These are phyloP conservation scores for Neurospora discreta DNA, from an alignment of 495 filamentous ascomycete genomes.

Conservation along the genomic window DNA sequence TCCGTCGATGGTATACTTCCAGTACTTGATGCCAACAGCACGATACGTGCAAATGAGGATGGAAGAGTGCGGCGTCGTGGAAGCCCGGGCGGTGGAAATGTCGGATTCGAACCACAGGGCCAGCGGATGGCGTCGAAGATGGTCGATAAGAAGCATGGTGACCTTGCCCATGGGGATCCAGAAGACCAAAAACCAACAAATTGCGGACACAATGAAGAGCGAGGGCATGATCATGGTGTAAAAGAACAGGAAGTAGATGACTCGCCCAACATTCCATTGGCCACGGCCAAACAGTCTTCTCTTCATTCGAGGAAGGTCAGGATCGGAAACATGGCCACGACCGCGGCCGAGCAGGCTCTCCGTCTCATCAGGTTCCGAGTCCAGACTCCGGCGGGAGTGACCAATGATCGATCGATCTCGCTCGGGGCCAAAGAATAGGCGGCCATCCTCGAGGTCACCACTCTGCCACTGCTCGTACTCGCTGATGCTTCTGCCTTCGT, in stretches of 20 bases:
- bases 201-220: conserved; percentile 68
- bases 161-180: conserved; percentile 98
- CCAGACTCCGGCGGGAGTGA: conserved; percentile 77
- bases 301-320: conserved; percentile 52
- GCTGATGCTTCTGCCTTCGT: conserved; percentile 97
- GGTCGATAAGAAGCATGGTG: conserved; percentile 77
- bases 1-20: conserved; percentile 98
- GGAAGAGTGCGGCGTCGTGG: conserved; percentile 62
- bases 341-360: conserved; percentile 77
- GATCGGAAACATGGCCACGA: conserved; percentile 25
- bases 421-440: conserved; percentile 86
- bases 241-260: conserved; percentile 95
- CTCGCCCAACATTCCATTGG: conserved; percentile 85
- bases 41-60: conserved; percentile 96
- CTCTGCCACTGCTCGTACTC: conserved; percentile 99
- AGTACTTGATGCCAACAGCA: conserved; percentile 87
- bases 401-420: conserved; percentile 74
- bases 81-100: conserved; percentile 56
- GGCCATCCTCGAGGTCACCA: conserved; percentile 88
- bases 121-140: conserved; percentile 85
- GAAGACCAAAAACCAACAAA: conserved; percentile 96
- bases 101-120: conserved; percentile 90
- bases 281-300: conserved; percentile 88
- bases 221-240: conserved; percentile 88
- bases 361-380: conserved; percentile 71